A percentile compares a stretch with the other conserved stretches of the same genome.
Conservation (phyloP, 23 red algal genomes). For the Gracilaria gracilis region DNA sequence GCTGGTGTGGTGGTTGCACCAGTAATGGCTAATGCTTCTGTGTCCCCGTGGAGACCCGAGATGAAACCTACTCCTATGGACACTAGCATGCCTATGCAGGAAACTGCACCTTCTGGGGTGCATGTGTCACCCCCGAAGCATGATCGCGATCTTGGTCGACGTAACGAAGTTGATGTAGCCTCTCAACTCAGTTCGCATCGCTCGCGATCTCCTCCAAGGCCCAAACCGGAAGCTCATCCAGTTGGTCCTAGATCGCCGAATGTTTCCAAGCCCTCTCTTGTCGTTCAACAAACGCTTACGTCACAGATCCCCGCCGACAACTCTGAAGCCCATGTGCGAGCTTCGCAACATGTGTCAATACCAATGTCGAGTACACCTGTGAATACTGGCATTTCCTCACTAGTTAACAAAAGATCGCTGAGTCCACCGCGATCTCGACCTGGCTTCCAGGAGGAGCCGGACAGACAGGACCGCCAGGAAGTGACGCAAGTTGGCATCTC, state of each 20-base stretch:
- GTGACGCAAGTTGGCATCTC: not conserved
- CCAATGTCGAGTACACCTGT: not conserved
- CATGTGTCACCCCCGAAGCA: not conserved
- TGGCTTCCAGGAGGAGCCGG: constrained; percentile 14
- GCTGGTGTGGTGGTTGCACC: not conserved
- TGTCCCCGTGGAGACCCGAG: not conserved
- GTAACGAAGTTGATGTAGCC: not conserved
- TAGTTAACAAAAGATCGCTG: constrained; percentile 12
- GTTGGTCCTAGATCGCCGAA: constrained; percentile 14
- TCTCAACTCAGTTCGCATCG: constrained; percentile 13
- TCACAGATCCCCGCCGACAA: not conserved
- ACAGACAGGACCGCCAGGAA: constrained; percentile 2
- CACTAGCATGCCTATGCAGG: not conserved
- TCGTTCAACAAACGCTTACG: not conserved
- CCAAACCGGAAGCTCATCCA: not conserved
- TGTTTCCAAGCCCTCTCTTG: constrained; percentile 1
- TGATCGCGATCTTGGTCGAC: not conserved
- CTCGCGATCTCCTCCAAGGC: constrained; percentile 10
- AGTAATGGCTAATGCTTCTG: not conserved
- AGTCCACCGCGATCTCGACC: not conserved
- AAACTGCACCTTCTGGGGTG: not conserved
- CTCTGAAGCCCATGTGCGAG: not conserved
- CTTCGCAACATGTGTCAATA: not conserved
- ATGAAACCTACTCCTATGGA: not conserved
- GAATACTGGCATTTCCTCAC: constrained; percentile 6